phyloP scores from a whole-genome alignment of 192 early-diverging fungal genomes.

The Lobosporangium transversale region DNA sequence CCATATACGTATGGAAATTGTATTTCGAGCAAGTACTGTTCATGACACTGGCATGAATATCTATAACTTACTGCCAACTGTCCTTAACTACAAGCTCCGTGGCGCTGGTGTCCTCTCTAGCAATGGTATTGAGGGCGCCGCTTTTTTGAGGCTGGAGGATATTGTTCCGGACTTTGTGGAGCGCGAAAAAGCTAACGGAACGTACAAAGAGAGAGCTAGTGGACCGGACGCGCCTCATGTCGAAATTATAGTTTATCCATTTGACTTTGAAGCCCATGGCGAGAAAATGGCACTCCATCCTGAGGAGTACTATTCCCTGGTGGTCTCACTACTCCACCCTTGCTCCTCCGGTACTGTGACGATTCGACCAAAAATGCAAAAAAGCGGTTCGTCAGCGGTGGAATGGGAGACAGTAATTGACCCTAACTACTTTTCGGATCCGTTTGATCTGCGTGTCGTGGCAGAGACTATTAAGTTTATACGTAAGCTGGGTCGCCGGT shows the following conservation, averaged over 20 bases:
- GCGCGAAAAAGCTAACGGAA: conserved; percentile 22
- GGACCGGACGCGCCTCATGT: conserved; percentile 31
- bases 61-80: background rate
- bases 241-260: conserved; percentile 14
- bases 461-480: conserved; percentile 30
- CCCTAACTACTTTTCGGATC: conserved; percentile 38
- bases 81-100: conserved; percentile 4
- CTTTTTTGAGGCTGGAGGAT: conserved; percentile 22
- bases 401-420: conserved; percentile 8
- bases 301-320: conserved; percentile 8
- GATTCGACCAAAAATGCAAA: no score
- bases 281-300: background rate
- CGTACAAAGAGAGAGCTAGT: conserved; percentile 18
- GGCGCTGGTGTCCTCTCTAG: conserved; percentile 15
- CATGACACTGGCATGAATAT: background rate
- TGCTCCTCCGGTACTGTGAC: conserved; percentile 9
- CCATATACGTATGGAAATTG: conserved; percentile 27
- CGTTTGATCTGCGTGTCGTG: conserved; percentile 35
- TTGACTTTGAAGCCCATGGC: background rate
- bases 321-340: conserved; percentile 16
- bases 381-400: no score
- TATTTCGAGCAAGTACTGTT: conserved; percentile 1
- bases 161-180: conserved; percentile 32
- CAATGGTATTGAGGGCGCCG: conserved; percentile 3
- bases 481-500: conserved; percentile 7